Base-by-base conservation (phyloP, 768 basidiomycete genomes). In the Kwoniella dejecticola region DNA sequence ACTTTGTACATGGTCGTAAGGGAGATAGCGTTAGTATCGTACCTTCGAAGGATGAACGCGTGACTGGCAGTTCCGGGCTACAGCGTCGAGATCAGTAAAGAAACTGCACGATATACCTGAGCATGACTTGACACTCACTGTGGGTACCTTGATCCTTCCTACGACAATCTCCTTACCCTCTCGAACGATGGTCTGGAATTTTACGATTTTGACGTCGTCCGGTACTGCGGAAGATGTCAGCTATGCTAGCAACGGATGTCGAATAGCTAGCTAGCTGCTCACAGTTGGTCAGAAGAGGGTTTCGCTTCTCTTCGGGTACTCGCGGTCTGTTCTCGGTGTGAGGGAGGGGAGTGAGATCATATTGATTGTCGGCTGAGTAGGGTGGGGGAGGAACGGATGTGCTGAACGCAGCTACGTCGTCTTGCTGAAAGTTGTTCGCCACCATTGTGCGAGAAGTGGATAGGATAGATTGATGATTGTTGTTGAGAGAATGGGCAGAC, bases 1-100 rank as follows among this genome's bases (percentile, higher is more conserved):
- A 92, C 92, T 60, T 92, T 89, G 81, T 90, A 95, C 92, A 97
- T 95, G 58, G 93, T 95, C 10, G 93, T 95, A 10, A 93, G 84
- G 66, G 88, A 89, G 79, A 97, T 85, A 19, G 91, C 91, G 61
- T 89, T 88, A 2, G 93, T 95, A 80, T 97, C 94, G 70, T 89
- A 93, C 56, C 94, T 87, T 45, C 93, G 86, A 33, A 97, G 87
- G 74, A 97, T 90, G 77, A 96, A 97, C 23, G 94, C 91, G 80
- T 97, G 93, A 31, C 75, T 87, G 13, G 81, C 78, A 27, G 87
- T 84, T 11, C 63, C 66, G 47, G 69, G 57, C 61, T 66, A 48
- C 33, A 11, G 30, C 89, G 91, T 76, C 19, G 57, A 27, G 38
- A 58, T 55, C 41, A 68, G 33, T 47, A 52, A 67, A 57, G 67